Evolutionary conservation across 2,329 filamentous ascomycete species (phyloP).

Genomic region (Hymenotorrendiella dingleyae): DNA sequence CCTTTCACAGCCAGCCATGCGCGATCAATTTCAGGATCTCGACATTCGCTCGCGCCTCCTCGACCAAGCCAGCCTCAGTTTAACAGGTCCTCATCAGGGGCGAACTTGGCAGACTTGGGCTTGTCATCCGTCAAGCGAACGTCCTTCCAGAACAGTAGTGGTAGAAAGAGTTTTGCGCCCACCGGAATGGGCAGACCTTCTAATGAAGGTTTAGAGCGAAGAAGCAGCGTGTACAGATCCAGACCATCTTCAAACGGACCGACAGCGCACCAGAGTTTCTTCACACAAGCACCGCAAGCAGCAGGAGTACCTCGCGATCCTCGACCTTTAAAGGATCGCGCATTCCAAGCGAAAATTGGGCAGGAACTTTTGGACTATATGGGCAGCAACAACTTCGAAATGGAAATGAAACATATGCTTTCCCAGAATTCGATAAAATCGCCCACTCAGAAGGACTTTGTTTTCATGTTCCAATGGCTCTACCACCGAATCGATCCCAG

Average conservation of each 20-base stretch:
- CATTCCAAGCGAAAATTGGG: conserved; percentile 75
- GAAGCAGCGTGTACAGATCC: conserved; percentile 77
- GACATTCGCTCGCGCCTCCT: conserved; percentile 78
- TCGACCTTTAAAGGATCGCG: conserved; percentile 73
- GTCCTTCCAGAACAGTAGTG: conserved; percentile 64
- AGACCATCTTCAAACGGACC: conserved; percentile 63
- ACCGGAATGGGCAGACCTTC: conserved; percentile 28
- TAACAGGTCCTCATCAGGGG: conserved; percentile 75
- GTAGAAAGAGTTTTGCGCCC: conserved; percentile 54
- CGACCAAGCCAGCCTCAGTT: conserved; percentile 85
- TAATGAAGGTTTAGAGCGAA: conserved; percentile 47
- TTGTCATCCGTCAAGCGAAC: conserved; percentile 80
- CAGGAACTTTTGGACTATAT: conserved; percentile 90
- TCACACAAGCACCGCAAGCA: conserved; percentile 75
- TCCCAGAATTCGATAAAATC: conserved; percentile 86
- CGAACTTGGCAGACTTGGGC: conserved; percentile 72
- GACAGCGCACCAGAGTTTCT: conserved; percentile 86
- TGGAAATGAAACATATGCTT: conserved; percentile 95
- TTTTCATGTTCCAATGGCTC: conserved; percentile 95
- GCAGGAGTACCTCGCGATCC: conserved; percentile 84
- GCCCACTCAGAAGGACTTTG: conserved; percentile 97
- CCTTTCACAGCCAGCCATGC: conserved; percentile 66
- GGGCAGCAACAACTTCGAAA: conserved; percentile 88
- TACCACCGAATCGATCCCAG: conserved; percentile 94
- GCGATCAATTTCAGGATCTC: conserved; percentile 75